Percentiles rank a stretch among this genome's conserved stretches.
phyloP scores from a whole-genome alignment of 2,329 filamentous ascomycete species.

The Arthroderma sp. region DNA sequence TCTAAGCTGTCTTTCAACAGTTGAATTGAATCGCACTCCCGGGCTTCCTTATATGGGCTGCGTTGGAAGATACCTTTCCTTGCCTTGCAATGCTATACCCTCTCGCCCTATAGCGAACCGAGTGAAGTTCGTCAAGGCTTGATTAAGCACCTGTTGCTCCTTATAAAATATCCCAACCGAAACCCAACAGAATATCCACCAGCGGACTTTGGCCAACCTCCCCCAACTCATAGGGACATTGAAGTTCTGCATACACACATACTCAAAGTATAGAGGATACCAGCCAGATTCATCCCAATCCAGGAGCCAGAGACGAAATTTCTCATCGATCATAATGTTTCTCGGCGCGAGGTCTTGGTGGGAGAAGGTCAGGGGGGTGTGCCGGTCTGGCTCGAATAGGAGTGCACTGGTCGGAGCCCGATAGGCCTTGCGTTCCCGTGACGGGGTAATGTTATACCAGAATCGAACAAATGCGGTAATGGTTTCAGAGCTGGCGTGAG shows the following conservation, averaged over 20 bases:
- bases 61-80: not conserved
- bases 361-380: conserved; percentile 21
- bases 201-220: conserved; percentile 4
- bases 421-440: conserved; percentile 1
- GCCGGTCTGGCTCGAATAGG: conserved; percentile 13
- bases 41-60: not conserved
- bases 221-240: conserved; percentile 7
- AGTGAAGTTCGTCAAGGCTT: not conserved
- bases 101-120: not conserved
- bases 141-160: conserved; percentile 3
- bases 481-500: conserved; percentile 11
- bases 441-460: conserved; percentile 16
- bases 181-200: conserved; percentile 11
- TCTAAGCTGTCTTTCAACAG: not conserved
- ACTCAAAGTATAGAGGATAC: conserved; percentile 14
- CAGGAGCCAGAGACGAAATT: conserved; percentile 11
- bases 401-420: not conserved
- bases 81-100: not conserved
- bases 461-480: conserved; percentile 16
- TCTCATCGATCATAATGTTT: conserved; percentile 22
- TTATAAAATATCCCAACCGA: conserved; percentile 9
- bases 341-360: conserved; percentile 25
- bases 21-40: not conserved
- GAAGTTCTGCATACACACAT: conserved; percentile 13
- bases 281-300: conserved; percentile 13